Conservation (phyloP, 805 yeast species). For the Metschnikowia picachoensis region DNA sequence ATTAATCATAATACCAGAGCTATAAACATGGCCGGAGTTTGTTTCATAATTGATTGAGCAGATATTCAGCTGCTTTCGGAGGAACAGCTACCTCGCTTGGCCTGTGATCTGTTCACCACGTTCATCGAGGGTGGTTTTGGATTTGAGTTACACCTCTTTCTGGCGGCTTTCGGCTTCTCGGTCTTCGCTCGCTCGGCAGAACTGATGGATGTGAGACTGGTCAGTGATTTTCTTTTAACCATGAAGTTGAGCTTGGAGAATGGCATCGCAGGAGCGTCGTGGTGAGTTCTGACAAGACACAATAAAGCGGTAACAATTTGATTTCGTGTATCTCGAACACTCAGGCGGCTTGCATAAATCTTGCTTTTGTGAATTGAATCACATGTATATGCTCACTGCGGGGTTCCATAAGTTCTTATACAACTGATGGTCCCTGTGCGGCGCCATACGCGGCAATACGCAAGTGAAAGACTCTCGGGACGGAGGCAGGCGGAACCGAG, state of each 20-base stretch:
- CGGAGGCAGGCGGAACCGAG: constrained; percentile 1
- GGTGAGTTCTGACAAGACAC: too few relatives aligned
- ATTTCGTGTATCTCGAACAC: too few relatives aligned
- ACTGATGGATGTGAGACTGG: constrained; percentile 1
- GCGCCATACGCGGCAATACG: too few relatives aligned
- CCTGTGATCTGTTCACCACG: constrained; percentile 9
- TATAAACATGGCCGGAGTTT: not conserved
- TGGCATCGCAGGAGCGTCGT: constrained; percentile 1
- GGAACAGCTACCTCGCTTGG: constrained; percentile 3
- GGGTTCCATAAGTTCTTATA: too few relatives aligned
- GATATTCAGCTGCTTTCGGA: constrained; percentile 2
- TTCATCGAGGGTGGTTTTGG: constrained; percentile 1
- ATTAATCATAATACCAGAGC: constrained; percentile 5
- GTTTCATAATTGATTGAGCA: not conserved
- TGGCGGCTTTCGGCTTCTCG: not conserved
- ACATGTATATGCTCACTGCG: too few relatives aligned
- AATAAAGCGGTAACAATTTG: too few relatives aligned
- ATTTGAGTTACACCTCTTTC: not conserved
- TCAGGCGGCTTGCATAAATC: too few relatives aligned
- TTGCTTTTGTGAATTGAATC: too few relatives aligned
- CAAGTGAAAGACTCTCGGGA: not conserved
- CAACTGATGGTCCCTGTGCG: too few relatives aligned
- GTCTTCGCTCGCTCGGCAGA: not conserved
- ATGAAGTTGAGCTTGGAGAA: constrained; percentile 2
- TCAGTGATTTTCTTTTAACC: constrained; percentile 6